Percentiles rank a stretch among this genome's conserved stretches.
Conservation (phyloP, 257 asterid genomes). For the Forsythia suspensa region DNA sequence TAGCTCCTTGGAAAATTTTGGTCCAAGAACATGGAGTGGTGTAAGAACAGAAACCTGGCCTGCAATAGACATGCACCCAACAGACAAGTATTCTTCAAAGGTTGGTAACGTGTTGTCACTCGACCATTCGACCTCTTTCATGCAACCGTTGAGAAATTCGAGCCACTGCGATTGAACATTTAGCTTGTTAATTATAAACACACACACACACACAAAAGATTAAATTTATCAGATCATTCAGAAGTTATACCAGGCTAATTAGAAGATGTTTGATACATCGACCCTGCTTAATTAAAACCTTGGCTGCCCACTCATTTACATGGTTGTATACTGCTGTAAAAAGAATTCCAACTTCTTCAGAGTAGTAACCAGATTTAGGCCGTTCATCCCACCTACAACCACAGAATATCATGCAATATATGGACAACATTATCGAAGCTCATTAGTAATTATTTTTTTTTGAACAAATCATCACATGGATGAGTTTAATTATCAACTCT, state of each 20-base stretch:
- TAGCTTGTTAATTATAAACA: too few relatives aligned
- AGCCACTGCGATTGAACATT: slow-evolving; percentile 27
- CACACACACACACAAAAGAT: too few relatives aligned
- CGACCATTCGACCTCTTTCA: slow-evolving; percentile 28
- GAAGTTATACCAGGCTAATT: slow-evolving; percentile 26
- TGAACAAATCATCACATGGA: too few relatives aligned
- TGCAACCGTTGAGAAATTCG: slow-evolving; percentile 18
- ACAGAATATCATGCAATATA: neutral
- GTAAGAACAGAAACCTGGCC: slow-evolving; percentile 24
- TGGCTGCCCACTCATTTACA: slow-evolving; percentile 37
- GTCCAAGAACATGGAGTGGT: slow-evolving; percentile 27
- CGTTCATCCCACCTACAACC: slow-evolving; percentile 43
- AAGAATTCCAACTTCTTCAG: slow-evolving; percentile 32
- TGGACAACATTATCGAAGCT: neutral
- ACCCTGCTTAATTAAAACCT: slow-evolving; percentile 35
- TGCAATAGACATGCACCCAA: slow-evolving; percentile 22
- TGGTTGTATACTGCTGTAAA: slow-evolving; percentile 34
- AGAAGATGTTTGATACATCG: slow-evolving; percentile 29
- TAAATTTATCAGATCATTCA: too few relatives aligned
- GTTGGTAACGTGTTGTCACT: slow-evolving; percentile 17
- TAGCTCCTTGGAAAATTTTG: slow-evolving; percentile 25
- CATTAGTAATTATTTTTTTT: neutral
- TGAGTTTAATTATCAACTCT: too few relatives aligned
- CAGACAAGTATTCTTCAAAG: slow-evolving; percentile 33
- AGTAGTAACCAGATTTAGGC: slow-evolving; percentile 17